phyloP scores from a whole-genome alignment of 371 early-diverging fungal genomes.

The Lichtheimia corymbifera region DNA sequence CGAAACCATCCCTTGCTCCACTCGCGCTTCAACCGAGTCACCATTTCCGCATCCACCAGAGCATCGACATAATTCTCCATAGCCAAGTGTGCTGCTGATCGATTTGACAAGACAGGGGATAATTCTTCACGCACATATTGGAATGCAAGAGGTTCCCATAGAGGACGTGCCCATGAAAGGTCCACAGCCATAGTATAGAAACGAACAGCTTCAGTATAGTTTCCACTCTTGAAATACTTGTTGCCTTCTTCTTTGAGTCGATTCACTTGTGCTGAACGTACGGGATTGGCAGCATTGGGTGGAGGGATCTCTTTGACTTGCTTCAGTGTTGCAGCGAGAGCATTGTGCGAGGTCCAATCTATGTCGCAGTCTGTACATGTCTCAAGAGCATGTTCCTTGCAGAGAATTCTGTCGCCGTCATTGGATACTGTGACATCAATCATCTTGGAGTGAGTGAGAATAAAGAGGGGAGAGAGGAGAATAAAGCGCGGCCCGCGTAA shows the following conservation, averaged over 20 bases:
- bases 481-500: background rate
- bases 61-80: conserved; percentile 72
- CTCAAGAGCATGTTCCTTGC: conserved; percentile 48
- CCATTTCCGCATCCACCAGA: conserved; percentile 75
- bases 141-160: conserved; percentile 75
- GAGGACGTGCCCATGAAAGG: conserved; percentile 68
- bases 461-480: background rate
- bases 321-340: conserved; percentile 52
- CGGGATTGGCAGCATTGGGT: conserved; percentile 66
- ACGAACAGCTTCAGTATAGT: conserved; percentile 69
- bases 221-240: conserved; percentile 64
- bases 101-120: conserved; percentile 68
- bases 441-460: background rate
- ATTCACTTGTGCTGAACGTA: conserved; percentile 64
- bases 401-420: conserved; percentile 48
- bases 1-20: conserved; percentile 85
- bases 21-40: conserved; percentile 69
- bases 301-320: conserved; percentile 66
- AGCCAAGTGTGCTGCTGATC: conserved; percentile 72
- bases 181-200: conserved; percentile 77
- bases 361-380: conserved; percentile 48
- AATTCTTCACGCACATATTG: conserved; percentile 70
- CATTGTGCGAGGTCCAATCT: conserved; percentile 56
- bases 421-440: conserved; percentile 20
- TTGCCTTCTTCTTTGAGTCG: conserved; percentile 78